These are phyloP conservation scores for Verticillium isaacii DNA, from an alignment of 2,329 filamentous ascomycete species.

Conservation along the genomic window DNA sequence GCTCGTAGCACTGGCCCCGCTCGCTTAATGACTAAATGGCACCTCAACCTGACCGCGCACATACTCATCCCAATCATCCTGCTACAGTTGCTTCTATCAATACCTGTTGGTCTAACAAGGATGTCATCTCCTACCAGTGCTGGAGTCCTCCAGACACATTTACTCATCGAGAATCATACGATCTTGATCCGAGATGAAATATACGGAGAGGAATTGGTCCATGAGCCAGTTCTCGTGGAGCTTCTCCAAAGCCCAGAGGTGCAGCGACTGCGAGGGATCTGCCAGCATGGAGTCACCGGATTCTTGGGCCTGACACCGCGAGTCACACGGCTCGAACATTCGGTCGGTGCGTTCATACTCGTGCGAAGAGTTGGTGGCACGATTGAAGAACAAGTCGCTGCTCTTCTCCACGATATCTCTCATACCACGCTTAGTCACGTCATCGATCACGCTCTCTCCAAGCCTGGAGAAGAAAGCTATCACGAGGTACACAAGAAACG, in stretches of 20 bases:
- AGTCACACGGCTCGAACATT: constrained; percentile 33
- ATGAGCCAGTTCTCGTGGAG: constrained; percentile 28
- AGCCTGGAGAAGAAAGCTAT: constrained; percentile 29
- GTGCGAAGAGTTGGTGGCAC: constrained; percentile 27
- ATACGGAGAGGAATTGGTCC: constrained; percentile 25
- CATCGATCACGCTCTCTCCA: constrained; percentile 29
- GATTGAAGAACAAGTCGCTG: constrained; percentile 31
- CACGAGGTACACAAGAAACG: constrained; percentile 33
- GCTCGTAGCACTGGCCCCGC: no score
- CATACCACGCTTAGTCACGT: constrained; percentile 35
- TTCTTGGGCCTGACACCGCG: constrained; percentile 25
- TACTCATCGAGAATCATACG: no score
- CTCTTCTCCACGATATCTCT: constrained; percentile 31
- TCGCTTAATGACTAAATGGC: no score
- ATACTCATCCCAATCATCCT: no score
- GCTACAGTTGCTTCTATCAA: no score
- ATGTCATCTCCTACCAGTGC: no score
- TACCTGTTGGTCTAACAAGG: no score
- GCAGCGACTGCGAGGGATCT: constrained; percentile 26
- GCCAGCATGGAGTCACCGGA: constrained; percentile 30
- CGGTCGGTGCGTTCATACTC: constrained; percentile 31
- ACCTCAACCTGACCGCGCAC: no score
- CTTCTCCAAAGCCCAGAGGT: constrained; percentile 27
- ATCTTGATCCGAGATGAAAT: constrained; percentile 24
- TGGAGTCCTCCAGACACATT: no score